Base-by-base conservation (phyloP, 495 filamentous ascomycete genomes). In the Penicillium lividum region DNA sequence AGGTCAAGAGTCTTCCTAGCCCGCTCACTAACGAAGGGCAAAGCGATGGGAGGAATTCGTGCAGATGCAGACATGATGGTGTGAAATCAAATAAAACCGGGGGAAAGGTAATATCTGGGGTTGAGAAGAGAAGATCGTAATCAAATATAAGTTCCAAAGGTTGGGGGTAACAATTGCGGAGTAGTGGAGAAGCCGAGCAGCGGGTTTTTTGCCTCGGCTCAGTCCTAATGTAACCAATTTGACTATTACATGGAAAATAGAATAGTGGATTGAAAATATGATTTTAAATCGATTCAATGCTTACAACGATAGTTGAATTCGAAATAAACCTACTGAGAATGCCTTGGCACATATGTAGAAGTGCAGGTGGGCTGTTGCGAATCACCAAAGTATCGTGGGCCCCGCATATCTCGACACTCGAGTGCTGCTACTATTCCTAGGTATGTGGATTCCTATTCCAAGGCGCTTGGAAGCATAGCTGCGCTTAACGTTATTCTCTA, bases 1-100 rank as follows among this genome's bases (percentile, higher is more conserved):
- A 86, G 65, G 66, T 89, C 85, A 56, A 89, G 74, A 28, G 83
- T 90, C 77, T 89, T 83, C 80, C 84, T 87, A 45, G 92, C 92
- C 60, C 84, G 81, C 30, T 95, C 91, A 80, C 90, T 92, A 54
- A 97, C 89, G 62, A 78, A 80, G 55, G 71, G 68, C 60, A 80
- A 76, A 73, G 87, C 89, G 64, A 90, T 84, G 63, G 82, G 77
- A 46, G 87, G 87, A 59, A 90, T 89, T 59, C 80, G 77, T 46
- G 81, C 71, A 18, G 87, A 88, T 51, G 77, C 77, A 65, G 77
- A 71, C 87, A 90, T 89, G 36, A 51, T 70, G 54, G n/a, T 18
- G 16, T 16, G 9, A 10, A 25, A 46, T 16, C 28, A 30, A n/a
- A 49, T 31, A 16, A 49, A 22, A 33, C 30, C 34, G 29, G 27